Conservation (phyloP, 1,284 basidiomycete species). For the Mycena sp. region DNA sequence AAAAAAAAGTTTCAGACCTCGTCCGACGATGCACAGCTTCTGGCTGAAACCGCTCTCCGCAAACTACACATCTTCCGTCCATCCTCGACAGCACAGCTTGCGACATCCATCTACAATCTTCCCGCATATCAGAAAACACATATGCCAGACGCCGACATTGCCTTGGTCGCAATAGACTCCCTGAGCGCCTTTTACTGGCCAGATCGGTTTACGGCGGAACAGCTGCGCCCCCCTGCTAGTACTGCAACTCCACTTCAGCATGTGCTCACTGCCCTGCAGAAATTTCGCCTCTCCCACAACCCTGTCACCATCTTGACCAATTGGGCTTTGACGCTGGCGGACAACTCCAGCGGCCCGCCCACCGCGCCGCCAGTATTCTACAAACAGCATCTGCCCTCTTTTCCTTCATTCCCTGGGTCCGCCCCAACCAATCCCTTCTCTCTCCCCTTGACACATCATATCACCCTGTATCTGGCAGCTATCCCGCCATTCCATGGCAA, state of each 20-base stretch:
- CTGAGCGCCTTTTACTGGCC: slow-evolving; percentile 82
- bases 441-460: slow-evolving; percentile 56
- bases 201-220: slow-evolving; percentile 75
- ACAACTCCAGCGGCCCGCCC: slow-evolving; percentile 40
- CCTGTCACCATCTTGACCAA: slow-evolving; percentile 71
- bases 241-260: slow-evolving; percentile 52
- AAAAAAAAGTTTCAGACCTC: slow-evolving; percentile 37
- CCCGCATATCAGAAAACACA: slow-evolving; percentile 61
- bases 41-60: slow-evolving; percentile 47
- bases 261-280: slow-evolving; percentile 61
- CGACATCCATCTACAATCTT: slow-evolving; percentile 70
- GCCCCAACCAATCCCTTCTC: slow-evolving; percentile 22
- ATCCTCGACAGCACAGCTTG: slow-evolving; percentile 72
- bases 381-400: slow-evolving; percentile 64
- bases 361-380: slow-evolving; percentile 50
- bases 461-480: slow-evolving; percentile 51
- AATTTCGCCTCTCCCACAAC: slow-evolving; percentile 60
- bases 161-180: slow-evolving; percentile 78
- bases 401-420: slow-evolving; percentile 47
- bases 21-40: slow-evolving; percentile 27
- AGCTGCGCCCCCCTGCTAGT: slow-evolving; percentile 49
- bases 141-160: slow-evolving; percentile 65
- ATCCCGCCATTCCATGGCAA: slow-evolving; percentile 44
- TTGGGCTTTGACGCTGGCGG: slow-evolving; percentile 63
- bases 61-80: slow-evolving; percentile 77